Evolutionary conservation across 768 basidiomycete genomes (phyloP), one percentile per base, ranked within the genome.

Genomic region (Psilocybe sp.): DNA sequence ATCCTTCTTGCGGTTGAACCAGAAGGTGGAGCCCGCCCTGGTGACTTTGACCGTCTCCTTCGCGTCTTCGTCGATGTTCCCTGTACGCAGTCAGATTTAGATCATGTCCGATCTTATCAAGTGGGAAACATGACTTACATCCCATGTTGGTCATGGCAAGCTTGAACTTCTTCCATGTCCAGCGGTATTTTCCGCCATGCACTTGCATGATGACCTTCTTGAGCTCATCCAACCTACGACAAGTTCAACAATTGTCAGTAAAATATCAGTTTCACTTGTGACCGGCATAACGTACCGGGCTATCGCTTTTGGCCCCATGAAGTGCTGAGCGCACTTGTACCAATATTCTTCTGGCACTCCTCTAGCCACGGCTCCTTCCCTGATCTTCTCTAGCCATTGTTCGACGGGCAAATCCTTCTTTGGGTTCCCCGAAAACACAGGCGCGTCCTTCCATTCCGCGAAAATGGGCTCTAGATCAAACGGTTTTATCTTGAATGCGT

Each of bases 131-230:
- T 37, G 37, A 77, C 89, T 64, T 59, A 90, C 89, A 90, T 40
- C 87, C 85, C 86, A 91, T 87, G 64, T 81, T 90, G 51, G 75
- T 69, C 80, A 91, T 84, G 3, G 88, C 89, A 46, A 86, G 73
- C 67, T 77, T 82, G 70, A 85, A 91, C 58, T 81, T 87, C 70
- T 89, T 87, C 89, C 89, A 91, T 53, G 78, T 84, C 89, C 89
- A 91, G 44, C 80, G 74, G 60, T 90, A 90, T 57, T 81, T 84
- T 12, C 86, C 86, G 10, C 86, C 88, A 53, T 89, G 79, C 55
- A 91, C 78, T 60, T 87, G 80, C 36, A 77, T 71, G 71, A 91
- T 79, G 50, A 91, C 85, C 39, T 77, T 77, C 67, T 88, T 88
- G 50, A 91, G 68, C 59, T 89, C 87, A 31, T 77, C 69, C 51